Conservation (phyloP, 306 rosid genomes). For the Leucaena leucocephala region DNA sequence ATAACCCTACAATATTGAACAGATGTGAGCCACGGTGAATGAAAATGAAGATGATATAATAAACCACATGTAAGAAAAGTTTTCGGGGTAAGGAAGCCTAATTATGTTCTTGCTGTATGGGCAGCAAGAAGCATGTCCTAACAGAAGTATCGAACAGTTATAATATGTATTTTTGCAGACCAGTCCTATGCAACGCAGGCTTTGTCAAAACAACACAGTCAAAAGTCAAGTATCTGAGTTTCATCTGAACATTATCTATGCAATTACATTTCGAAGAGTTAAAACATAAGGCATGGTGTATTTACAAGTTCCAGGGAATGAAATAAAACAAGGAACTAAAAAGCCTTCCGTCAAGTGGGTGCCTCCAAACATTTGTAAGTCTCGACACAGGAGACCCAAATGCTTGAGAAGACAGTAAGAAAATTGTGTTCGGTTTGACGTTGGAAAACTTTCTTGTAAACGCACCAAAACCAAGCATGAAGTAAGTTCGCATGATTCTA, state of each 20-base stretch:
- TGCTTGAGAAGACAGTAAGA: not conserved
- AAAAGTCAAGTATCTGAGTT: not conserved
- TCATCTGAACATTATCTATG: not conserved
- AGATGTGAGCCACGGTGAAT: slow-evolving; percentile 4
- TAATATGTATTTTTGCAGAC: not conserved
- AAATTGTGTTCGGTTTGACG: not conserved
- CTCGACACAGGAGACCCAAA: not conserved
- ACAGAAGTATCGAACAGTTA: not conserved
- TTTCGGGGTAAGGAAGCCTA: not conserved
- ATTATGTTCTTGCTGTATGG: not conserved
- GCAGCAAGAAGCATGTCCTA: not conserved
- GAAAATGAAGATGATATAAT: not conserved
- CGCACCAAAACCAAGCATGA: not conserved
- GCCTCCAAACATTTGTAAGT: slow-evolving; percentile 7
- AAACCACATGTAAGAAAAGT: not conserved
- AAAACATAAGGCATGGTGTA: not conserved
- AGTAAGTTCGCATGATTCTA: not conserved
- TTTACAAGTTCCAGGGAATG: not conserved
- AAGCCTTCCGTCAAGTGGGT: not conserved
- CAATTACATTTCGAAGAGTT: not conserved
- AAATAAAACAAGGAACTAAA: slow-evolving; percentile 2
- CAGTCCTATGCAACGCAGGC: not conserved
- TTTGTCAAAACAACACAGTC: not conserved
- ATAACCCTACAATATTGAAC: slow-evolving; percentile 65
- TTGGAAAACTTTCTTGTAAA: not conserved